Evolutionary conservation across 1,139 yeast genomes (phyloP).

Genomic region (Lodderomyces elongisporus): DNA sequence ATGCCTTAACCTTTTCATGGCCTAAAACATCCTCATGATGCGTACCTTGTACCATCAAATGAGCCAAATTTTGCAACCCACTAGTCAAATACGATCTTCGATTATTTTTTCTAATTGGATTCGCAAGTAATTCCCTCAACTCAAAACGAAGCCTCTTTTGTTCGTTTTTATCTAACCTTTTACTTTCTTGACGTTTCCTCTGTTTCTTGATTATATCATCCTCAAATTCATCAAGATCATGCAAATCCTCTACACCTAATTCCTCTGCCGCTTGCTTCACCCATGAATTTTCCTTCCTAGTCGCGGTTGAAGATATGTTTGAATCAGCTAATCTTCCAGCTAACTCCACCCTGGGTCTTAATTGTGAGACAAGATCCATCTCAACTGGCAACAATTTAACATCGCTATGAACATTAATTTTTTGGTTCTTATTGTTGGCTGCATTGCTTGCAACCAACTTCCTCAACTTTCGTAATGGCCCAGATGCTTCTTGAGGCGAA

Average conservation of each 20-base stretch:
- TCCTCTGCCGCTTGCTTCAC: slow-evolving; percentile 89
- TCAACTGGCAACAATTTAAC: slow-evolving; percentile 76
- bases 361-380: slow-evolving; percentile 61
- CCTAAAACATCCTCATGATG: slow-evolving; percentile 72
- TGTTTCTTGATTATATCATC: slow-evolving; percentile 65
- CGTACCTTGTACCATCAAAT: slow-evolving; percentile 67
- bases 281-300: slow-evolving; percentile 76
- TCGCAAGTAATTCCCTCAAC: slow-evolving; percentile 49
- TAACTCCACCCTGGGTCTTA: slow-evolving; percentile 62
- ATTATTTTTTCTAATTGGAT: slow-evolving; percentile 62
- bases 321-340: slow-evolving; percentile 76
- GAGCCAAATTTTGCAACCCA: slow-evolving; percentile 82
- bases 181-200: slow-evolving; percentile 55
- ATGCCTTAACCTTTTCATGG: slow-evolving; percentile 61
- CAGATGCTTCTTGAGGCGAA: slow-evolving; percentile 89
- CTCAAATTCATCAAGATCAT: slow-evolving; percentile 54
- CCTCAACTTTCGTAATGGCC: slow-evolving; percentile 75
- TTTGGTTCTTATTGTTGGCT: slow-evolving; percentile 9
- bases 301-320: slow-evolving; percentile 52
- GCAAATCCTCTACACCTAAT: slow-evolving; percentile 70
- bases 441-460: slow-evolving; percentile 47
- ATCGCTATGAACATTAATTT: slow-evolving; percentile 42
- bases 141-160: slow-evolving; percentile 47
- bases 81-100: slow-evolving; percentile 79
- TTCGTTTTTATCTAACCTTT: slow-evolving; percentile 48